Conservation (phyloP, 1,139 yeast genomes). For the Pneumocystis carinii region DNA sequence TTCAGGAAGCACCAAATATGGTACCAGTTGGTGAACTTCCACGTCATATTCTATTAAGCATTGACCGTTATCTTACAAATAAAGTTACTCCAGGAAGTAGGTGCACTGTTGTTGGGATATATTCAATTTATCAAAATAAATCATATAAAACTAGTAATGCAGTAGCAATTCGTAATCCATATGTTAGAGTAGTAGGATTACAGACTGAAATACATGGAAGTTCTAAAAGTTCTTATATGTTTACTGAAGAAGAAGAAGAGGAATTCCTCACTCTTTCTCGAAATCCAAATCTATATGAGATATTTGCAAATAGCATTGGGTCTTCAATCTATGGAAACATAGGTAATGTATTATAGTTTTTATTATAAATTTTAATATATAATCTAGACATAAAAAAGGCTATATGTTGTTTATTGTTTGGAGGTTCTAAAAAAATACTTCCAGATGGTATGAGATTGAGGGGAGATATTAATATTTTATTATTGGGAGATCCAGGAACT, state of each 20-base stretch:
- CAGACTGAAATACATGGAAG: constrained; percentile 69
- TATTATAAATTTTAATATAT: background rate
- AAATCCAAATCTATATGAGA: constrained; percentile 67
- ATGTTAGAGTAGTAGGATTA: constrained; percentile 72
- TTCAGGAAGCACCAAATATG: constrained; percentile 94
- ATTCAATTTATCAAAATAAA: constrained; percentile 68
- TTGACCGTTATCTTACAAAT: constrained; percentile 81
- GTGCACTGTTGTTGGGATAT: constrained; percentile 81
- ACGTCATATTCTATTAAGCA: constrained; percentile 72
- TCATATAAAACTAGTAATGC: constrained; percentile 35
- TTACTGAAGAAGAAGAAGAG: constrained; percentile 86
- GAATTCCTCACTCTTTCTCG: constrained; percentile 70
- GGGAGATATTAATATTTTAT: constrained; percentile 87
- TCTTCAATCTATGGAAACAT: constrained; percentile 90
- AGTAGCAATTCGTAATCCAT: constrained; percentile 89
- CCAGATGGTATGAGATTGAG: constrained; percentile 95
- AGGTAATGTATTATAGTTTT: background rate
- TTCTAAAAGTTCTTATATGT: constrained; percentile 44
- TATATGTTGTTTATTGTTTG: constrained; percentile 78
- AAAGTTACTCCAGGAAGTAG: constrained; percentile 90
- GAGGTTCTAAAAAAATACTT: constrained; percentile 80
- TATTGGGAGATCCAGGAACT: constrained; percentile 97
- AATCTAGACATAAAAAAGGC: constrained; percentile 73
- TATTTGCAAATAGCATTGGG: constrained; percentile 80
- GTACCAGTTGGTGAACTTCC: constrained; percentile 99